These are phyloP conservation scores for Melampsora larici-populina DNA, from an alignment of 1,284 basidiomycete genomes.

Conservation along the genomic window DNA sequence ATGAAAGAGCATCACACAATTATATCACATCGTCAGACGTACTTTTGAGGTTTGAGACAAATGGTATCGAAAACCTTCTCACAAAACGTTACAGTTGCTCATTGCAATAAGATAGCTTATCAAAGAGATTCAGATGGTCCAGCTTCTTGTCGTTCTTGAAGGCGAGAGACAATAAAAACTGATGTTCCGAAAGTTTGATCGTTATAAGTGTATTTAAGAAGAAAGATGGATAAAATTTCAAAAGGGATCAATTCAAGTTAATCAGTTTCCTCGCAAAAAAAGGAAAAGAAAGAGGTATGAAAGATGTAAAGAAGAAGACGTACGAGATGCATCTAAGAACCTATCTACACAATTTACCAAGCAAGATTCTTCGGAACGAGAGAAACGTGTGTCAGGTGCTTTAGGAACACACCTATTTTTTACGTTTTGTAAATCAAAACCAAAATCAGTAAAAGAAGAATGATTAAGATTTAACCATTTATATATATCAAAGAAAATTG, in stretches of 20 bases:
- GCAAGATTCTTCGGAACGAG: conserved; percentile 76
- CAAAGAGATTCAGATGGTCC: background rate
- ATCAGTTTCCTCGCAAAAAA: background rate
- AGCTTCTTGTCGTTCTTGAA: conserved; percentile 17
- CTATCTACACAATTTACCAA: conserved; percentile 87
- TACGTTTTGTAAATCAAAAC: conserved; percentile 43
- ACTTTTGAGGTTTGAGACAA: too few relatives aligned
- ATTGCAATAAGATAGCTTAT: too few relatives aligned
- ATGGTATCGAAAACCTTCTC: too few relatives aligned
- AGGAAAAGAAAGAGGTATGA: background rate
- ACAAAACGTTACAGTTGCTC: too few relatives aligned
- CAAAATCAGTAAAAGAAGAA: background rate
- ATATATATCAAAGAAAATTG: background rate
- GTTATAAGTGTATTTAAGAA: conserved; percentile 15
- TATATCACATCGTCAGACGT: too few relatives aligned
- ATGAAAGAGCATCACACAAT: too few relatives aligned
- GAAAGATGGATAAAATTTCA: background rate
- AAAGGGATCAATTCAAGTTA: background rate
- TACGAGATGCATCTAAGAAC: conserved; percentile 80
- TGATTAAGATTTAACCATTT: conserved; percentile 18
- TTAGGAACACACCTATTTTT: conserved; percentile 73
- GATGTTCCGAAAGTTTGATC: background rate
- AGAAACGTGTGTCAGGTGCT: conserved; percentile 77
- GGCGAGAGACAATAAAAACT: conserved; percentile 7
- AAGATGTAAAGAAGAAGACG: background rate